phyloP scores from a whole-genome alignment of 1,284 basidiomycete species.

The Malassezia nana region DNA sequence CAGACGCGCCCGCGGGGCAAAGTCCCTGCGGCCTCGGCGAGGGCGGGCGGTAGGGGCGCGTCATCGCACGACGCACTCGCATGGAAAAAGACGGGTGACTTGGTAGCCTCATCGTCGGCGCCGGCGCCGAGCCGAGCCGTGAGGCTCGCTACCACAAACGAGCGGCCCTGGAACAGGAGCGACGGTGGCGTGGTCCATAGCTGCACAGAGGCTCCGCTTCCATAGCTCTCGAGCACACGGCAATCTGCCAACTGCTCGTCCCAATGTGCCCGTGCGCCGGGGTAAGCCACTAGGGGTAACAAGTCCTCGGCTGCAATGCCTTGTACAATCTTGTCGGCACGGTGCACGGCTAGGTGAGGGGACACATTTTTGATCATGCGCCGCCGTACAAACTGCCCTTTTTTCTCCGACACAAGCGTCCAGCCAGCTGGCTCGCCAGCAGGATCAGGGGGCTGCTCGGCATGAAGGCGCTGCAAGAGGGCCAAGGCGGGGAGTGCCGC shows the following conservation, averaged over 20 bases:
- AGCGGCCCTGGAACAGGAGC: constrained; percentile 83
- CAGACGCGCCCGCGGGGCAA: constrained; percentile 73
- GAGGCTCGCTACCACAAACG: constrained; percentile 69
- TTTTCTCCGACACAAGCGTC: constrained; percentile 68
- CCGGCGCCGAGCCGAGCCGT: constrained; percentile 52
- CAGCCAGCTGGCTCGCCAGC: constrained; percentile 59
- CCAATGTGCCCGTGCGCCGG: constrained; percentile 63
- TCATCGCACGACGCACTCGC: constrained; percentile 54
- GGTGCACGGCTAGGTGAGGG: constrained; percentile 69
- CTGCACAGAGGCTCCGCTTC: constrained; percentile 59
- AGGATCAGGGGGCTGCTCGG: constrained; percentile 49
- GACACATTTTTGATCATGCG: constrained; percentile 69
- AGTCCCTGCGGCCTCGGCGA: not conserved
- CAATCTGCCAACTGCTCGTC: constrained; percentile 70
- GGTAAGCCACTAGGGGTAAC: constrained; percentile 61
- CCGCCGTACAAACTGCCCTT: constrained; percentile 65
- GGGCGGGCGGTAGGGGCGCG: constrained; percentile 57
- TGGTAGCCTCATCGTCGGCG: constrained; percentile 7
- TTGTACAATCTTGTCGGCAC: constrained; percentile 82
- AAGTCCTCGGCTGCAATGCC: constrained; percentile 83
- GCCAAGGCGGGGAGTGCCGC: constrained; percentile 41
- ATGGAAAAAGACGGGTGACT: constrained; percentile 48
- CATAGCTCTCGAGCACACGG: constrained; percentile 66
- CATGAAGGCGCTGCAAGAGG: constrained; percentile 36
- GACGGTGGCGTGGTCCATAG: constrained; percentile 56